Base-by-base conservation (phyloP, 2,329 filamentous ascomycete species). In the Helicocarpus griseus region DNA sequence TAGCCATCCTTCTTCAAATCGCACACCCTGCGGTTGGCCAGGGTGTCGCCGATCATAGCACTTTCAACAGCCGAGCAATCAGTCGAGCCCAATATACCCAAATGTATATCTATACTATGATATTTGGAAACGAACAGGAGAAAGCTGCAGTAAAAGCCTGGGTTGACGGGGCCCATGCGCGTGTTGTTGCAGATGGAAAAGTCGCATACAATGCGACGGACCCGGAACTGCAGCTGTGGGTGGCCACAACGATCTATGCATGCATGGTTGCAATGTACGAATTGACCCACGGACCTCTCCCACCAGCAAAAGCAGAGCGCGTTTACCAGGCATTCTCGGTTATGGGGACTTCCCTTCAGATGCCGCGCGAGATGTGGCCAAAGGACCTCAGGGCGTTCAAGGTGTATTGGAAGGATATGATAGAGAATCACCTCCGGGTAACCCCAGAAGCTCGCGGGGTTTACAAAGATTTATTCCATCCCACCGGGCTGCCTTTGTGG, bases 1-100 rank as follows among this genome's bases (percentile, higher is more conserved):
- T 58, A 4, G 61, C 61, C 13, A 61, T 63, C 48, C 48, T 63
- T 1, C 60, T 57, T 50, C 61, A 64, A 47, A 61, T 63, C 29
- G 60, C 61, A 1, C 60, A 62, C 36, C 58, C 60, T 11, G 57
- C 44, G 2, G 51, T 64, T 6, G 61, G 57, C 4, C 58, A 63
- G 40, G 62, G 60, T 21, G 58, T 51, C 8, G 58, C 51, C 48
- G 56, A 58, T 24, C 61, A 63, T 43, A 61, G 57, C 24, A 56
- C 55, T 38, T 64, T 63, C 31, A 58, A 58, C 5, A 55, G 49
- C 1, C 57, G 60, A 6, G 60, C 59, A 52, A 50, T 56, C 8
- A 56, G 60, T 24, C 58, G 60, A 1, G 56, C 61, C 21, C 55
- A 57, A 43, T 60, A 60, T 33, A 63, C 58, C 1, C 50, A 57